These are phyloP conservation scores for Alternaria sp. DNA, from an alignment of 2,329 filamentous ascomycete species.

Conservation along the genomic window DNA sequence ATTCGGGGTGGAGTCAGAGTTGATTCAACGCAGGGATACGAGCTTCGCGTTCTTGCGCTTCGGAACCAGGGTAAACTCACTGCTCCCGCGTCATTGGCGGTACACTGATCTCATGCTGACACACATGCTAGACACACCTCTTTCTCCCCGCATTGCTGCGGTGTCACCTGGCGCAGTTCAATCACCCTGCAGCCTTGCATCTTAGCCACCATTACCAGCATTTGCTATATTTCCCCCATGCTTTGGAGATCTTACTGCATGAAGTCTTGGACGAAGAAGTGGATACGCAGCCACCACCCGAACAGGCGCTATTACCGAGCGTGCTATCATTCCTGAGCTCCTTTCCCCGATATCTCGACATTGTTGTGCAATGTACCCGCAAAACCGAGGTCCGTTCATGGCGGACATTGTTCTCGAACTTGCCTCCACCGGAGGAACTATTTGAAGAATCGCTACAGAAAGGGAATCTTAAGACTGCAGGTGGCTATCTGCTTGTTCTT, in stretches of 20 bases:
- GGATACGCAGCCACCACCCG: constrained; percentile 63
- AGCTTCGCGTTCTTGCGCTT: constrained; percentile 91
- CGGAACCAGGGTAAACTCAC: constrained; percentile 73
- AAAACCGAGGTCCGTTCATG: constrained; percentile 96
- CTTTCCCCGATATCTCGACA: constrained; percentile 83
- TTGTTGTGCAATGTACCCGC: constrained; percentile 93
- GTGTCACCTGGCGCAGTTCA: constrained; percentile 76
- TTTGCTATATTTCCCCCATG: constrained; percentile 91
- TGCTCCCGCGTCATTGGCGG: constrained; percentile 8
- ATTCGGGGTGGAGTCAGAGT: constrained; percentile 87
- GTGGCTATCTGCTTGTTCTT: constrained; percentile 92
- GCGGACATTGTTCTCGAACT: constrained; percentile 89
- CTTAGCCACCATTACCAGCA: constrained; percentile 85
- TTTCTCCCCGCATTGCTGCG: constrained; percentile 89
- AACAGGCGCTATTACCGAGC: constrained; percentile 58
- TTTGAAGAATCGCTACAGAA: constrained; percentile 91
- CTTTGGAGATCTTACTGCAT: constrained; percentile 88
- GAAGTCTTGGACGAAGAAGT: constrained; percentile 95
- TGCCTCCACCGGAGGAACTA: constrained; percentile 87
- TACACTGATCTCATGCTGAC: constrained; percentile 20
- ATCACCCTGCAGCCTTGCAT: constrained; percentile 79
- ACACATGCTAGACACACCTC: constrained; percentile 74
- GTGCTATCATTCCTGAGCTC: constrained; percentile 61
- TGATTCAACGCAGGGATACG: constrained; percentile 91
- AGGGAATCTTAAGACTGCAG: constrained; percentile 90